Conservation (phyloP, 805 yeast genomes). For the Pichia nanzhaoensis region DNA sequence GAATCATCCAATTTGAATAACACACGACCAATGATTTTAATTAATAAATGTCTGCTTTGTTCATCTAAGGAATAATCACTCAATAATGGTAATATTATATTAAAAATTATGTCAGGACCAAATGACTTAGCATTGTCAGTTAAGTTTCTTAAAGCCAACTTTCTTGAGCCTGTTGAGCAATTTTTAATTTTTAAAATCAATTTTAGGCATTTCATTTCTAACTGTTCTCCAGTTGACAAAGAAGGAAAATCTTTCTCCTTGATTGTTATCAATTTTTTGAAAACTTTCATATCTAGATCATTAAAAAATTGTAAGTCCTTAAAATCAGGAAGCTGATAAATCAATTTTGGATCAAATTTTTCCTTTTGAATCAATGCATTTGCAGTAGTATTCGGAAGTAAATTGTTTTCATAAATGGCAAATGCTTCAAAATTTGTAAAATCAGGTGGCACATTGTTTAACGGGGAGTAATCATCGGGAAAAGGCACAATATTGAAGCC, state of each 20-base stretch:
- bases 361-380: conserved; percentile 22
- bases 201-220: conserved; percentile 55
- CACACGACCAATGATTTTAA: conserved; percentile 67
- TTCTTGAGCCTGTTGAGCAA: conserved; percentile 65
- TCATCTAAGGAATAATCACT: conserved; percentile 68
- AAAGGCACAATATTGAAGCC: conserved; percentile 41
- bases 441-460: conserved; percentile 31
- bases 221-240: conserved; percentile 44
- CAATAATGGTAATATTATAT: conserved; percentile 67
- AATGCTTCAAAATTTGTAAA: conserved; percentile 16
- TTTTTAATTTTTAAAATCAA: conserved; percentile 68
- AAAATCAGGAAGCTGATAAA: conserved; percentile 57
- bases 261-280: conserved; percentile 48
- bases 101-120: conserved; percentile 67
- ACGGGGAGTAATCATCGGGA: conserved; percentile 41
- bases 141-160: conserved; percentile 58
- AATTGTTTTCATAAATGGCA: neutral
- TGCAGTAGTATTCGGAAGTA: conserved; percentile 26
- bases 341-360: conserved; percentile 31
- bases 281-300: conserved; percentile 64
- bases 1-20: conserved; percentile 57
- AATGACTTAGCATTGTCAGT: conserved; percentile 55
- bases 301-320: conserved; percentile 63
- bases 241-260: conserved; percentile 23
- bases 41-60: conserved; percentile 75